A percentile compares a stretch with the other conserved stretches of the same genome.
Evolutionary conservation across 1,284 basidiomycete species (phyloP).

Genomic region (Leccinum variabile): DNA sequence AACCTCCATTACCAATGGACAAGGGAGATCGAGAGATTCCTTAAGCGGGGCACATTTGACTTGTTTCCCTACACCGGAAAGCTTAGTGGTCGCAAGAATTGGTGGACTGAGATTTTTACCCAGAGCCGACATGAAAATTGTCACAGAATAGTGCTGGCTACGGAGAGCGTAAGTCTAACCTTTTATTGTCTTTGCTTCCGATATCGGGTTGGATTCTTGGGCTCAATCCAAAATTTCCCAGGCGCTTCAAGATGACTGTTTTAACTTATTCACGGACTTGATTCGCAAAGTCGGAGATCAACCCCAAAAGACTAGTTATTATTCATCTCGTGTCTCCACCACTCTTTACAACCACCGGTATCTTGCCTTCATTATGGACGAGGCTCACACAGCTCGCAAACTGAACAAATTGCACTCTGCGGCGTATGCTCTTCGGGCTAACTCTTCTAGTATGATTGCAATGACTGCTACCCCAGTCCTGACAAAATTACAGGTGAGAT

Average conservation of each 20-base stretch:
- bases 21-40: background rate
- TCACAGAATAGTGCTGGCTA: too few relatives aligned
- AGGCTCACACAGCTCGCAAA: background rate
- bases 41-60: background rate
- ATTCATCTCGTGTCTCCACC: background rate
- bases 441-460: background rate
- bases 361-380: background rate
- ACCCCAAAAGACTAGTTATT: background rate
- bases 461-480: background rate
- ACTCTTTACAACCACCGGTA: too few relatives aligned
- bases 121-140: too few relatives aligned
- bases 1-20: background rate
- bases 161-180: too few relatives aligned
- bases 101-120: too few relatives aligned
- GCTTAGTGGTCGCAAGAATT: too few relatives aligned
- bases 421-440: background rate
- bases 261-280: background rate
- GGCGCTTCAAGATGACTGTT: background rate
- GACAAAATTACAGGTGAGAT: background rate
- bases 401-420: background rate
- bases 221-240: background rate
- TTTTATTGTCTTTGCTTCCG: background rate
- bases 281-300: background rate
- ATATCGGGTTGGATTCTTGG: background rate
- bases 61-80: too few relatives aligned